phyloP scores from a whole-genome alignment of 345 rosid genomes.

The Rhodamnia argentea region DNA sequence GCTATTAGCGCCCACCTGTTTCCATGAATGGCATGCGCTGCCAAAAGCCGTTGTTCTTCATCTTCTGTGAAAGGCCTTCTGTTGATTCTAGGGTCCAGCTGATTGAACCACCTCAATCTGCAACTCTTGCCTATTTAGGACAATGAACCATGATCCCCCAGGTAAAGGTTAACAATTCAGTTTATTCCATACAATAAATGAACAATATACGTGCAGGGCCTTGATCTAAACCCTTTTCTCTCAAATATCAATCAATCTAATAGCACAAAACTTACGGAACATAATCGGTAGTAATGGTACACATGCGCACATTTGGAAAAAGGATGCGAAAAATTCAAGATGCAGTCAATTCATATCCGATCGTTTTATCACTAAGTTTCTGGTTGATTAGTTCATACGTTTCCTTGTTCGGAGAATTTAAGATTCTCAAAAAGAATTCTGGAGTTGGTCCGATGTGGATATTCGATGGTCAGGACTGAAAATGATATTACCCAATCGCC shows the following conservation, averaged over 20 bases:
- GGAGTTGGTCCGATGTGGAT: neutral
- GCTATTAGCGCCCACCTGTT: slow-evolving; percentile 59
- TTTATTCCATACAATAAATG: neutral
- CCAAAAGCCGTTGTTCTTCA: slow-evolving; percentile 44
- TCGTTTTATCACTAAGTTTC: neutral
- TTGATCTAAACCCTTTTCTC: neutral
- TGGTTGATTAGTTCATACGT: neutral
- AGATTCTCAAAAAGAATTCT: neutral
- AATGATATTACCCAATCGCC: neutral
- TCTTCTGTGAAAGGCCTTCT: slow-evolving; percentile 44
- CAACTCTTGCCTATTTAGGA: slow-evolving; percentile 38
- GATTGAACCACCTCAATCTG: slow-evolving; percentile 59
- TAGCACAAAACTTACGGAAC: neutral
- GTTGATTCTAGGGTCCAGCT: slow-evolving; percentile 51
- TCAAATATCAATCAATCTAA: neutral
- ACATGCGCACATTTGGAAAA: neutral
- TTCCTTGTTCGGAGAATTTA: neutral
- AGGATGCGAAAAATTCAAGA: neutral
- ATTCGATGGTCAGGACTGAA: neutral
- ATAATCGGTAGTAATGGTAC: neutral
- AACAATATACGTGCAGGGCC: neutral
- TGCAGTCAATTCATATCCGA: neutral
- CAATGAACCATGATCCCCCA: neutral
- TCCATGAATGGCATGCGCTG: slow-evolving; percentile 42
- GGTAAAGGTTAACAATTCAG: neutral